Conservation (phyloP, 441 rosid species). For the Adansonia grandidieri region DNA sequence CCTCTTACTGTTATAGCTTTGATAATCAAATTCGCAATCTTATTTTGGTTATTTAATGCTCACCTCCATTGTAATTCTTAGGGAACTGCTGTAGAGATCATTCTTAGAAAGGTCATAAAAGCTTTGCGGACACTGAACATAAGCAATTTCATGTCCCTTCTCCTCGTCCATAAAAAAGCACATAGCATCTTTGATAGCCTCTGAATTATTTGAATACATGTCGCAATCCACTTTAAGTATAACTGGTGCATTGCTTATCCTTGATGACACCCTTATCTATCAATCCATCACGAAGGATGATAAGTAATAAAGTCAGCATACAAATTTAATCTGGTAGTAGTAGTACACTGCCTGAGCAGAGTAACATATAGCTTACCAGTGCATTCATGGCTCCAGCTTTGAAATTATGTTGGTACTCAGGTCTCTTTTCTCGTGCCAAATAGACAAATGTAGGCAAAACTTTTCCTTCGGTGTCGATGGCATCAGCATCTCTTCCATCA, state of each 20-base stretch:
- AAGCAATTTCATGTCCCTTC: conserved; percentile 57
- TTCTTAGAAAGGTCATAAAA: conserved; percentile 56
- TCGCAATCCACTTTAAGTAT: conserved; percentile 74
- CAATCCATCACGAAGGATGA: neutral
- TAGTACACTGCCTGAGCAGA: neutral
- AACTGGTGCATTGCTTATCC: conserved; percentile 56
- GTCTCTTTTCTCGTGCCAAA: conserved; percentile 77
- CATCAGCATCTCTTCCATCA: conserved; percentile 47
- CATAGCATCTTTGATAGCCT: conserved; percentile 58
- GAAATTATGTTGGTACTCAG: conserved; percentile 62
- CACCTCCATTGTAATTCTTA: conserved; percentile 42
- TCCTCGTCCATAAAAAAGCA: conserved; percentile 78
- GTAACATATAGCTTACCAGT: conserved; percentile 49
- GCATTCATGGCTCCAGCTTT: conserved; percentile 87
- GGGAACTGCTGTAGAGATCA: conserved; percentile 50
- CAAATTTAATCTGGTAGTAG: conserved; percentile 5
- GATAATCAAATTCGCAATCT: neutral
- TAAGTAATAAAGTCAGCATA: neutral
- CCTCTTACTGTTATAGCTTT: neutral
- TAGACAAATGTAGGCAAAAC: conserved; percentile 64
- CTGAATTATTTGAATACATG: conserved; percentile 72
- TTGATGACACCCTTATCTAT: conserved; percentile 69
- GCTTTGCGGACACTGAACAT: conserved; percentile 63
- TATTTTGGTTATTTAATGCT: neutral
- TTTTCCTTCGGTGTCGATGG: conserved; percentile 36